Percentiles rank a stretch among this genome's conserved stretches.
phyloP scores from a whole-genome alignment of 148 eudicot genomes.

The Simmondsia chinensis region DNA sequence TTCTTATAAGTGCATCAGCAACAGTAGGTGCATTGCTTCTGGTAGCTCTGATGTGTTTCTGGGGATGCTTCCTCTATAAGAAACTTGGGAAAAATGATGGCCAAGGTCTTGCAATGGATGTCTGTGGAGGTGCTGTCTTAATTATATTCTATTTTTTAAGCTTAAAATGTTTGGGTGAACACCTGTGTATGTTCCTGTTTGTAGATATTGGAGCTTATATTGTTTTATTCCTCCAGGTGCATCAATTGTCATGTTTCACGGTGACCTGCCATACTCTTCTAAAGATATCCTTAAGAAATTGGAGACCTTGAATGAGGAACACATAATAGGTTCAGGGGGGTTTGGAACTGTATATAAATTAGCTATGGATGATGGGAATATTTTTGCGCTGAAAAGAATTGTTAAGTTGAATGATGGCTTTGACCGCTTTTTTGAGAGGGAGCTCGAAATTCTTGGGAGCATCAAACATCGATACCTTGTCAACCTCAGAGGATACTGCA shows the following conservation, averaged over 20 bases:
- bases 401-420: slow-evolving; percentile 77
- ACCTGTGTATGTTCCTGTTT: too few relatives aligned
- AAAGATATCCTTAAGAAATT: slow-evolving; percentile 84
- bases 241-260: slow-evolving; percentile 96
- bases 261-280: slow-evolving; percentile 93
- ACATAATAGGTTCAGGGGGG: slow-evolving; percentile 89
- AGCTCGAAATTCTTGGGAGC: slow-evolving; percentile 97
- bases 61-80: slow-evolving; percentile 97
- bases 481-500: slow-evolving; percentile 97
- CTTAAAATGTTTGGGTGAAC: too few relatives aligned
- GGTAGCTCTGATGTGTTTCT: slow-evolving; percentile 96
- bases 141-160: background rate
- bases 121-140: slow-evolving; percentile 61
- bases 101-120: slow-evolving; percentile 75
- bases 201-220: too few relatives aligned
- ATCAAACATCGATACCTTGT: slow-evolving; percentile 92
- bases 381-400: slow-evolving; percentile 90
- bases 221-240: slow-evolving; percentile 55
- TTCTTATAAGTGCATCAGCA: slow-evolving; percentile 86
- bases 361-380: slow-evolving; percentile 90
- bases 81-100: slow-evolving; percentile 82
- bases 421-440: slow-evolving; percentile 94
- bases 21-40: slow-evolving; percentile 92
- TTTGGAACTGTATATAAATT: slow-evolving; percentile 96
- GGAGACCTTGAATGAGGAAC: slow-evolving; percentile 81